Evolutionary conservation across 1,284 basidiomycete species (phyloP), one percentile per base, ranked within the genome.

Genomic region (Puccinia novopanici): DNA sequence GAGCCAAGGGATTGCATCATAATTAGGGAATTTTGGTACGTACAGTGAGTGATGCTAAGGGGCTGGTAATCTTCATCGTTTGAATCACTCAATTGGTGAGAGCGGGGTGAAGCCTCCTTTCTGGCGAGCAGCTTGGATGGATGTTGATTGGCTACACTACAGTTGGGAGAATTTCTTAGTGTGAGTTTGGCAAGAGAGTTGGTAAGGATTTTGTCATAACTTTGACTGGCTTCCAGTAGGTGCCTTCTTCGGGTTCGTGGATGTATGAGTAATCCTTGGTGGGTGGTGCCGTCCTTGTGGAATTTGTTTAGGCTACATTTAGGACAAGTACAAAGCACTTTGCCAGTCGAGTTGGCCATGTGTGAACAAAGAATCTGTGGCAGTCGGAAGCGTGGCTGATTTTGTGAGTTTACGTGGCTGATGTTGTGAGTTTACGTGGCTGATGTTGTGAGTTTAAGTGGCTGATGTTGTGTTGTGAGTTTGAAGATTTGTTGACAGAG

Each of bases 241-340:
- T 73, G 71, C 9, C 55, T 73, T 19, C 13, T 13, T 15, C 50
- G n/a, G 34, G 71, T 73, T n/a, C 71, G 45, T n/a, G 71, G 71
- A 55, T 73, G 71, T 10, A 73, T 19, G 24, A 30, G 55, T 9
- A 57, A 6, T 54, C 71, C 71, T 34, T 34, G 42, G 12, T 34
- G 13, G 22, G 34, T 55, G 50, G 34, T 34, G 2, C 71, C 71
- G 8, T 73, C 71, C 22, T 54, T 48, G 34, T 48, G 40, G 48
- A 68, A 42, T 10, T 8, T 13, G 34, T 67, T 67, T 10, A 4
- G 3, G 63, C n/a, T 4, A 34, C 63, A 67, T 12, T 42, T 67
- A 3, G 30, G 63, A 27, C 63, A 67, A 10, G 63, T 40, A 19
- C 63, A 67, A 22, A 67, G 63, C 5, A 12, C 63, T 40, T 67